phyloP scores from a whole-genome alignment of 2,329 filamentous ascomycete species.

The Periglandula ipomoeae region DNA sequence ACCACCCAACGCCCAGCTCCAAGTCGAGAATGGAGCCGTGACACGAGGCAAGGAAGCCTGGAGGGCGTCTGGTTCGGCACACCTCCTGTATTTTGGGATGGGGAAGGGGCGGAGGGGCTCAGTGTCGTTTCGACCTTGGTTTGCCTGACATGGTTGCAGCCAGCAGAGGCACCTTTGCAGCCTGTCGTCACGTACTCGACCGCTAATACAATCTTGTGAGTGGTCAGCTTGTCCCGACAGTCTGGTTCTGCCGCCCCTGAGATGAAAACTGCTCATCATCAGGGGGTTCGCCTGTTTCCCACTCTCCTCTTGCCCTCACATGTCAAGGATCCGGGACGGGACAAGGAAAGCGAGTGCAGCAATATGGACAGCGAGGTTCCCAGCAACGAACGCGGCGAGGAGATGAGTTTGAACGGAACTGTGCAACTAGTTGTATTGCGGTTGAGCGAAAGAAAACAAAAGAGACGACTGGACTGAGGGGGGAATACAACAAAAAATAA shows the following conservation, averaged over 20 bases:
- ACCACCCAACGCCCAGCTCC: too few relatives aligned
- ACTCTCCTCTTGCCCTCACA: not conserved
- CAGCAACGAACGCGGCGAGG: too few relatives aligned
- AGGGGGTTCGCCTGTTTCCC: not conserved
- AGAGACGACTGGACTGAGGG: too few relatives aligned
- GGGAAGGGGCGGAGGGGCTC: not conserved
- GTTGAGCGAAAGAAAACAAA: too few relatives aligned
- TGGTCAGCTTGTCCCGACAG: slow-evolving; percentile 5
- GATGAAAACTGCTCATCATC: not conserved
- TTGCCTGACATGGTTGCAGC: not conserved
- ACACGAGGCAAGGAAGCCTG: too few relatives aligned
- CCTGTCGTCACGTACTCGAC: not conserved
- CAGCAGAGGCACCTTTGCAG: not conserved
- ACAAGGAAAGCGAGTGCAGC: too few relatives aligned
- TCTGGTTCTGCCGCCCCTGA: slow-evolving; percentile 5
- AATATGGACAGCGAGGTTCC: too few relatives aligned
- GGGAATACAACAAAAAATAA: too few relatives aligned
- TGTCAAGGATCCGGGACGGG: not conserved
- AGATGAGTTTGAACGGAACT: too few relatives aligned
- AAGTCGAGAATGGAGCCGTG: too few relatives aligned
- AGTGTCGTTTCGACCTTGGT: not conserved
- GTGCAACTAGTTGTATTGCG: too few relatives aligned
- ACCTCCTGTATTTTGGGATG: not conserved
- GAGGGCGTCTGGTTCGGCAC: too few relatives aligned
- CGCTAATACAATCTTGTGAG: not conserved